A percentile compares a stretch with the other conserved stretches of the same genome.
phyloP scores from a whole-genome alignment of 2,329 filamentous ascomycete genomes.

The Paraphoma sp. region DNA sequence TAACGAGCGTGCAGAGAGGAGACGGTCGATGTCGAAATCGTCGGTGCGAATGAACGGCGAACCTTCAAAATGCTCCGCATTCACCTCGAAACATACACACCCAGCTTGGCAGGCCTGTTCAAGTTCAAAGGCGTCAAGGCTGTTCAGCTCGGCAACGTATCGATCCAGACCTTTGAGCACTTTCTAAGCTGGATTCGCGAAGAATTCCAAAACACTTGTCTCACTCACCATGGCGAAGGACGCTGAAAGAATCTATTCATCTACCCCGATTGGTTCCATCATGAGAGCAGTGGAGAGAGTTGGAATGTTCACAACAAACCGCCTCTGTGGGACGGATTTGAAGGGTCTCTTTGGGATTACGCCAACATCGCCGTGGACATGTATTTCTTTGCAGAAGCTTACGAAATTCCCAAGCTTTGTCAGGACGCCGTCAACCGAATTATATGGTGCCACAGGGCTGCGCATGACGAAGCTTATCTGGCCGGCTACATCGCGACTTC shows the following conservation, averaged over 20 bases:
- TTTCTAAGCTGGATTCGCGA: neutral
- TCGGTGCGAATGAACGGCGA: neutral
- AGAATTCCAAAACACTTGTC: neutral
- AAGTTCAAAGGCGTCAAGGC: neutral
- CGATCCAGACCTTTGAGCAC: neutral
- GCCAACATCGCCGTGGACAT: neutral
- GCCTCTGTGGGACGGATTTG: neutral
- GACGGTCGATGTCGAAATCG: neutral
- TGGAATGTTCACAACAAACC: neutral
- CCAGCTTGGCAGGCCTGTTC: neutral
- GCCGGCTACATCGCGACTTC: neutral
- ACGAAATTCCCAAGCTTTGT: neutral
- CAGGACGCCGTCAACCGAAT: neutral
- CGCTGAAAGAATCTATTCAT: neutral
- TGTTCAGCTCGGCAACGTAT: neutral
- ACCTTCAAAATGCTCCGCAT: neutral
- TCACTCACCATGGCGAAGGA: neutral
- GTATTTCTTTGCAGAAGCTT: neutral
- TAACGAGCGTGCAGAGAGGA: neutral
- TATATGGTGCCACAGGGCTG: neutral
- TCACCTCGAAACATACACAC: neutral
- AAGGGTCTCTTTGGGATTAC: neutral
- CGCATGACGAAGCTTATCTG: neutral
- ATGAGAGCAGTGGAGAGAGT: neutral
- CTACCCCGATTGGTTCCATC: neutral